Evolutionary conservation across 345 rosid genomes (phyloP).

Genomic region (Capsella bursapastoris): DNA sequence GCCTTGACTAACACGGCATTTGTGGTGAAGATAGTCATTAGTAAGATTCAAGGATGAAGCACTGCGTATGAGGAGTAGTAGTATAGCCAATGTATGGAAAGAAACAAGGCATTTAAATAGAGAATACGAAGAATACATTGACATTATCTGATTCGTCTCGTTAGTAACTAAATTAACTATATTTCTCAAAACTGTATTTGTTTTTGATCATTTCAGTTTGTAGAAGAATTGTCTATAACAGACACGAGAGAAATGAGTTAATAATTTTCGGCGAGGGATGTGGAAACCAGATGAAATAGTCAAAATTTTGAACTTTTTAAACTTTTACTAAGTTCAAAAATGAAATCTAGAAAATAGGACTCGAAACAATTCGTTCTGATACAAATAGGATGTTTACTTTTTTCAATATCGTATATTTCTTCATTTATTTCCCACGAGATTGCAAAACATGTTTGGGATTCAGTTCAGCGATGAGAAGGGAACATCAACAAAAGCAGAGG

Average conservation of each 20-base stretch:
- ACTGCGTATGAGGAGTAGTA: not conserved
- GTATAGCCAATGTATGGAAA: not conserved
- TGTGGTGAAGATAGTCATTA: conserved; percentile 37
- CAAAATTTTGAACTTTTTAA: not conserved
- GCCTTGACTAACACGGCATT: conserved; percentile 40
- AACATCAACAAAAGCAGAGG: too few relatives aligned
- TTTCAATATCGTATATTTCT: too few relatives aligned
- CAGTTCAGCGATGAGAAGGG: too few relatives aligned
- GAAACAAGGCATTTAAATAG: not conserved
- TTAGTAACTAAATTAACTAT: not conserved
- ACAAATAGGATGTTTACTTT: too few relatives aligned
- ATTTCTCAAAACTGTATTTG: not conserved
- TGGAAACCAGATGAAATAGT: not conserved
- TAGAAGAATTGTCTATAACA: not conserved
- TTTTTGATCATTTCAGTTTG: not conserved
- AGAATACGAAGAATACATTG: not conserved
- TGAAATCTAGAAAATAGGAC: too few relatives aligned
- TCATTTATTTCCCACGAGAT: too few relatives aligned
- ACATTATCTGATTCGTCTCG: not conserved
- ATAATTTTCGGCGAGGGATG: not conserved
- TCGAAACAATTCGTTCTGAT: too few relatives aligned
- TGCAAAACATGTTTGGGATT: too few relatives aligned
- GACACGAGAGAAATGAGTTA: not conserved
- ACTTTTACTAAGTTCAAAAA: too few relatives aligned
- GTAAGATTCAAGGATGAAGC: conserved; percentile 26